These are phyloP conservation scores for Chloromonas sp. DNA, from an alignment of 163 green algal genomes.

Conservation along the genomic window DNA sequence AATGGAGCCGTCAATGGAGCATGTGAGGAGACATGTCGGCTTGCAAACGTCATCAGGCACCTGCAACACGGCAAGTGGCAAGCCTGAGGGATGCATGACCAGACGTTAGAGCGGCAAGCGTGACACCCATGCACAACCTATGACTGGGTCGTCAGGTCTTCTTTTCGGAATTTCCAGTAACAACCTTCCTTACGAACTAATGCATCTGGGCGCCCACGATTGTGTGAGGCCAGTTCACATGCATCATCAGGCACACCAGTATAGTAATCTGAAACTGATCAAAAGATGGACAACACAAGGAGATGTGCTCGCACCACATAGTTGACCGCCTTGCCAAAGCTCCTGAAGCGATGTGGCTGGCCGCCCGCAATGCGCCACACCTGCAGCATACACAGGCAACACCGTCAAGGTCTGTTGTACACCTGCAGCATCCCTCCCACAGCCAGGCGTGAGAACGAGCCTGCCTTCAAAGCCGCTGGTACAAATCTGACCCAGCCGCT, in stretches of 20 bases:
- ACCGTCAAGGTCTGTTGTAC: not conserved
- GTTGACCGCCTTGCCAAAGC: constrained; percentile 2
- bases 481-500: not conserved
- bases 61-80: not conserved
- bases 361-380: constrained; percentile 10
- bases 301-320: not conserved
- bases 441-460: not conserved
- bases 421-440: not conserved
- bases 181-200: too few relatives aligned
- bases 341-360: constrained; percentile 3
- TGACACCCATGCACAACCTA: too few relatives aligned
- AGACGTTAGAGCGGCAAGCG: not conserved
- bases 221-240: too few relatives aligned
- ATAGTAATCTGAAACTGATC: too few relatives aligned
- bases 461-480: not conserved
- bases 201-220: too few relatives aligned
- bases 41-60: not conserved
- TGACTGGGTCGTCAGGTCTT: too few relatives aligned
- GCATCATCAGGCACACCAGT: too few relatives aligned
- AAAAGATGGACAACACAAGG: too few relatives aligned
- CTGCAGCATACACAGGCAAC: not conserved
- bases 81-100: not conserved
- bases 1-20: not conserved
- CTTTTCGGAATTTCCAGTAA: too few relatives aligned
- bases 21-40: not conserved